These are phyloP conservation scores for Colletotrichum sp. DNA, from an alignment of 2,329 filamentous ascomycete species.

Conservation along the genomic window DNA sequence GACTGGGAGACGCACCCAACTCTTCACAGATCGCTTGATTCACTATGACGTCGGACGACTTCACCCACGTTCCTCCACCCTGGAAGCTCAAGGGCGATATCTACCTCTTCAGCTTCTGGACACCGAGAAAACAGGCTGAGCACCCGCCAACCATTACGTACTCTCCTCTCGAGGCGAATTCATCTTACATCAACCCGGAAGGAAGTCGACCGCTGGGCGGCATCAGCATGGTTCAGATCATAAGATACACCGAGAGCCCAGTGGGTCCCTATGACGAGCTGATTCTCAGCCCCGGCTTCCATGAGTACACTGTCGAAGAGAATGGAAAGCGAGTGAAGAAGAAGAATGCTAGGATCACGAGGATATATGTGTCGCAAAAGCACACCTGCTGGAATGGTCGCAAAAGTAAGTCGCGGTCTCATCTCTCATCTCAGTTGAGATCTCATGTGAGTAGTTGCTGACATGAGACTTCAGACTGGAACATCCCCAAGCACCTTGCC, in stretches of 20 bases:
- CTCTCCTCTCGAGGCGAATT: slow-evolving; percentile 50
- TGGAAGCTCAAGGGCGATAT: slow-evolving; percentile 52
- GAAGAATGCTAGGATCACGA: slow-evolving; percentile 49
- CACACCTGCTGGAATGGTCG: slow-evolving; percentile 58
- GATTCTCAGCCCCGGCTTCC: slow-evolving; percentile 51
- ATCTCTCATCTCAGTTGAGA: not conserved
- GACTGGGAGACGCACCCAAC: too few species aligned
- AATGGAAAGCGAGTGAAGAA: slow-evolving; percentile 34
- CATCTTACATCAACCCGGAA: slow-evolving; percentile 38
- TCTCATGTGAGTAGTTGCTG: not conserved
- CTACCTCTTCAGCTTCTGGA: slow-evolving; percentile 49
- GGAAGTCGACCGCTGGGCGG: slow-evolving; percentile 48
- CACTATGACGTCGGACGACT: not conserved
- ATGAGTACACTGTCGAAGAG: slow-evolving; percentile 43
- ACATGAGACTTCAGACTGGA: slow-evolving; percentile 48
- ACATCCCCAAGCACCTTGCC: slow-evolving; percentile 61
- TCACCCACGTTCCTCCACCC: slow-evolving; percentile 28
- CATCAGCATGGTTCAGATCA: slow-evolving; percentile 53
- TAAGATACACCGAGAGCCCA: slow-evolving; percentile 55
- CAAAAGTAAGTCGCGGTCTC: slow-evolving; percentile 40
- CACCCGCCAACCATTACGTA: slow-evolving; percentile 44
- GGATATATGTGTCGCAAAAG: slow-evolving; percentile 60
- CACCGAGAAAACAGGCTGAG: slow-evolving; percentile 29
- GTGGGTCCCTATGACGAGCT: slow-evolving; percentile 62
- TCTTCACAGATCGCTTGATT: not conserved